Evolutionary conservation across 1,284 basidiomycete species (phyloP), one percentile per base, ranked within the genome.

Genomic region (Microbotryum scabiosae): DNA sequence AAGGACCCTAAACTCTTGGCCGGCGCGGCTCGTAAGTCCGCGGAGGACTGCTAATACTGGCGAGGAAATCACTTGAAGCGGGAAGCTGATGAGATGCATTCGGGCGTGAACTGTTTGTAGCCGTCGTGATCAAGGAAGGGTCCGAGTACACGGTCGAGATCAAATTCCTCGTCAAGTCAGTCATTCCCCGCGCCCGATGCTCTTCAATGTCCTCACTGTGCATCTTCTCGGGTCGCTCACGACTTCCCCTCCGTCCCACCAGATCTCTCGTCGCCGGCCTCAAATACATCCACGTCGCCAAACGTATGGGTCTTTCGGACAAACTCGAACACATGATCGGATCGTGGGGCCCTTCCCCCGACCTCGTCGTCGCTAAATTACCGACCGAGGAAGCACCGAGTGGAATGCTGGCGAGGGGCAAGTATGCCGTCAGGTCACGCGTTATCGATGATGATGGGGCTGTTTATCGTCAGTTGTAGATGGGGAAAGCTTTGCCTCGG

Each of bases 301-400:
- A 90, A 76, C 82, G 85, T 18, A 76, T 82, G 6, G 85, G 86
- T 16, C 61, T 78, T 32, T 76, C 73, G 54, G 72, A 90, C 75
- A 90, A 87, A 75, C 74, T 90, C 72, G 89, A 92, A 70, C 82
- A 88, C 72, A 93, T 93, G 90, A 82, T 92, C 43, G 90, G 90
- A 30, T 90, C 88, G 3, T 93, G 88, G 74, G 85, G 87, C 7
- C 85, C 86, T 28, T 75, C 79, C 61, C 79, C 85, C 18, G 74
- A 80, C 6, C 67, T 74, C 1, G 73, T 77, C 60, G 69, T 70
- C 56, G 80, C 81, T 70, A 67, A 70, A 10, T 76, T 77, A 64
- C 74, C 72, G 6, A 69, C 73, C 2, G 75, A 73, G 48, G 74
- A 76, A 48, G 75, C 75, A 2, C 88, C 88, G 5, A 84, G 84